phyloP scores from a whole-genome alignment of 2,329 filamentous ascomycete genomes.

The Geosmithia putterillii region DNA sequence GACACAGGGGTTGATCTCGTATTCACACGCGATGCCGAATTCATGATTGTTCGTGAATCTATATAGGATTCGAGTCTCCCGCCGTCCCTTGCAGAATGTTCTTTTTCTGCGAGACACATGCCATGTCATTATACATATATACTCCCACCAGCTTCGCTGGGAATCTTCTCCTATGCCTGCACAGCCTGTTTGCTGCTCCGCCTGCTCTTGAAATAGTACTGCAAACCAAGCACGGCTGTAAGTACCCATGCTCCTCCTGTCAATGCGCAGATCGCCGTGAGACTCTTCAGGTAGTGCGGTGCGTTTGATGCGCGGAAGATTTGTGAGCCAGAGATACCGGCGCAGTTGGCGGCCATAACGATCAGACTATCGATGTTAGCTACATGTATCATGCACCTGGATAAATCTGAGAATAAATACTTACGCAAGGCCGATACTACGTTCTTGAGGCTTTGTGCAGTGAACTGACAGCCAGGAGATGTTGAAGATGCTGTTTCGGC shows the following conservation, averaged over 20 bases:
- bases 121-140: too few relatives aligned
- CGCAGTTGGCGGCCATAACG: constrained; percentile 50
- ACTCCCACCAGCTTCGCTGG: too few relatives aligned
- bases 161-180: too few relatives aligned
- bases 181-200: not conserved
- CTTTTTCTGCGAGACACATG: too few relatives aligned
- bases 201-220: not conserved
- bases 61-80: too few relatives aligned
- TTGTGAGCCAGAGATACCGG: constrained; percentile 48
- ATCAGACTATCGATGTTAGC: constrained; percentile 9
- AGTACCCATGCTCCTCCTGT: not conserved
- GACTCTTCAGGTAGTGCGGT: constrained; percentile 26
- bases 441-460: not conserved
- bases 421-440: not conserved
- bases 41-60: too few relatives aligned
- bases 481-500: not conserved
- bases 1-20: too few relatives aligned
- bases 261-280: not conserved
- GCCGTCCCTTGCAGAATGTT: too few relatives aligned
- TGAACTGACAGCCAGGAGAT: not conserved
- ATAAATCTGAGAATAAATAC: not conserved
- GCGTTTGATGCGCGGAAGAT: constrained; percentile 42
- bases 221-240: not conserved
- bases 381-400: not conserved
- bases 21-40: too few relatives aligned